Base-by-base conservation (phyloP, 768 basidiomycete genomes). In the Tulasnella sp. region DNA sequence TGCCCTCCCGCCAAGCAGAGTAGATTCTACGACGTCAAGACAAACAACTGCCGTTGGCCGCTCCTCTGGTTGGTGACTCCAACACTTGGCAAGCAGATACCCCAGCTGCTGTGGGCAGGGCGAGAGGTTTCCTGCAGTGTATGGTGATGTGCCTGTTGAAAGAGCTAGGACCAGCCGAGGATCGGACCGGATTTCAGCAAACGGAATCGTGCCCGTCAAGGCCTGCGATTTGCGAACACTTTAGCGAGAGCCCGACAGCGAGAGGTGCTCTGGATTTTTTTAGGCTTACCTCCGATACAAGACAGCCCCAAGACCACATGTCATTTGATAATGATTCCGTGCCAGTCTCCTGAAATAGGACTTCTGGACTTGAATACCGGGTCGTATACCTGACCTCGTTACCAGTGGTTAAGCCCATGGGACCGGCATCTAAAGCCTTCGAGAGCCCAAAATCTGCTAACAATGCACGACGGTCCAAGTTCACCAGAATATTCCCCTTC, bases 271-370 rank as follows among this genome's bases (percentile, higher is more conserved):
- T 41, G 9, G 41, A 14, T 16, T 6, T 6, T 46, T 46, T n/a
- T 46, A 16, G 44, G 14, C 14, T 18, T 24, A 76, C 75, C 75
- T 76, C 75, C 20, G 54, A 28, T 20, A 76, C 34, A 44, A 76
- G 75, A 34, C 75, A 76, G 28, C 42, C 75, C 75, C 75, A 76
- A 31, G 75, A n/a, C 75, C 75, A 76, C 2, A 76, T 50, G 75
- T 76, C 75, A n/a, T 54, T 28, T 14, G 46, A 5, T 22, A 50
- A 44, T 20, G 75, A 76, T n/a, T 37, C n/a, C 8, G 20, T 14
- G 2, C 1, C 46, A 18, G 31, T 54, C 16, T 31, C 44, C 3
- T 54, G 20, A 18, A 44, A 20, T n/a, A 76, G 16, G 28, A 76
- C 31, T 34, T 76, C 75, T 5, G 75, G 75, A 37, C 75, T 76